Percentiles rank a stretch among this genome's conserved stretches.
phyloP scores from a whole-genome alignment of 495 filamentous ascomycete species.

The Aspergillus bridgeri region DNA sequence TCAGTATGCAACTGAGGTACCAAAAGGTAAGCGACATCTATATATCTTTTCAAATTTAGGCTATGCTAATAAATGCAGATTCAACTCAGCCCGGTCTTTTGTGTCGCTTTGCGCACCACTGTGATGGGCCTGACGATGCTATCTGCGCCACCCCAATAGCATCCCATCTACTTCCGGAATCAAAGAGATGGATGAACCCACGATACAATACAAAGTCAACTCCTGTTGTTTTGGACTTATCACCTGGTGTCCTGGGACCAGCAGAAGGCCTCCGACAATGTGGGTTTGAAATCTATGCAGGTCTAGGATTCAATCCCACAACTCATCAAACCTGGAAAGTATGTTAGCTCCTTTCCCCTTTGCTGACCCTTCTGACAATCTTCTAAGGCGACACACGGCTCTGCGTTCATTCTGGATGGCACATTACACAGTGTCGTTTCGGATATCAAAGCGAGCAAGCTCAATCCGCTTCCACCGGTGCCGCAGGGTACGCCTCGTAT shows the following conservation, averaged over 20 bases:
- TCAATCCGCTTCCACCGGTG: neutral
- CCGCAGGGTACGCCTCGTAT: neutral
- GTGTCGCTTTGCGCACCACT: neutral
- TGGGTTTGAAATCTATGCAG: neutral
- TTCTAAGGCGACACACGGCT: too few species aligned
- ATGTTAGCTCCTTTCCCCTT: neutral
- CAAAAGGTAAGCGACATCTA: too few species aligned
- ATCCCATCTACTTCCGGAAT: neutral
- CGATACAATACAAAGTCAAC: neutral
- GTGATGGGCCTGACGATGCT: neutral
- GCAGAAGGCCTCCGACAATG: neutral
- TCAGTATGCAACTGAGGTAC: too few species aligned
- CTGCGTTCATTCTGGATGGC: neutral
- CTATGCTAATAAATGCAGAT: too few species aligned
- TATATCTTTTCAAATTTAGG: too few species aligned
- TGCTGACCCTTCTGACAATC: too few species aligned
- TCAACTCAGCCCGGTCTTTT: neutral
- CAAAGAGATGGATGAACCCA: neutral
- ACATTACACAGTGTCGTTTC: neutral
- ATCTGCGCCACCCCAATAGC: neutral
- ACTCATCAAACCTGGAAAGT: neutral
- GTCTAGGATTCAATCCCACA: neutral
- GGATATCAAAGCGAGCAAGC: neutral
- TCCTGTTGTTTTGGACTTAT: neutral
- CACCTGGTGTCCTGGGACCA: neutral